phyloP scores from a whole-genome alignment of 768 basidiomycete species.

The Daedalea quercina region DNA sequence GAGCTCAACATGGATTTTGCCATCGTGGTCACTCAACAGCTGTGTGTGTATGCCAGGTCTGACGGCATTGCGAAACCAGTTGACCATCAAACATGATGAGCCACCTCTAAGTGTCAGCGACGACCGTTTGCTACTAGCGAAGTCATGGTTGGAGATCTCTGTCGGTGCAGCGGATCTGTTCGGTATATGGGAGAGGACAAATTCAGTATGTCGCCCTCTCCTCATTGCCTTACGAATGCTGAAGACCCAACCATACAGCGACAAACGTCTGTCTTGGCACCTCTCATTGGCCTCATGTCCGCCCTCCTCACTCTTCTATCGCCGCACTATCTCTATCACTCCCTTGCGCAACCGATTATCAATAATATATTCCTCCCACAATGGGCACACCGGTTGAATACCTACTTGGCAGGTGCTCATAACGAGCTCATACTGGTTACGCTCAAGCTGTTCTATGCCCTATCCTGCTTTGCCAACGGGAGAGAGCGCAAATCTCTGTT shows the following conservation, averaged over 20 bases:
- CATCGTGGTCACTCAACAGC: background rate
- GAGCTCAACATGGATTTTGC: background rate
- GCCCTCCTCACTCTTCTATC: constrained; percentile 58
- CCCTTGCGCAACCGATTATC: constrained; percentile 54
- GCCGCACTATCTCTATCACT: constrained; percentile 62
- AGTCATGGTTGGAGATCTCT: constrained; percentile 53
- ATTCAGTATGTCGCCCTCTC: constrained; percentile 34
- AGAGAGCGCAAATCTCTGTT: constrained; percentile 54
- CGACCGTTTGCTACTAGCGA: constrained; percentile 49
- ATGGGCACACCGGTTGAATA: constrained; percentile 51
- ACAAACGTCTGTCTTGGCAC: constrained; percentile 36
- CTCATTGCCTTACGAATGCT: background rate
- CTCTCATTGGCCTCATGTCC: constrained; percentile 48
- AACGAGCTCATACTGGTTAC: constrained; percentile 63
- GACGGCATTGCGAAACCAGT: constrained; percentile 53
- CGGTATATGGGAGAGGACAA: constrained; percentile 48
- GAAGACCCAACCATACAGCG: constrained; percentile 23
- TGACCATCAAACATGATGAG: constrained; percentile 48
- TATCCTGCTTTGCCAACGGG: constrained; percentile 62
- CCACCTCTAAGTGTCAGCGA: constrained; percentile 44
- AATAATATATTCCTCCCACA: constrained; percentile 50
- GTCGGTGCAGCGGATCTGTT: constrained; percentile 59
- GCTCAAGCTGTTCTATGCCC: constrained; percentile 53
- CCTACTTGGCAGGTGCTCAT: constrained; percentile 54
- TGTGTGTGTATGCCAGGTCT: constrained; percentile 29